Base-by-base conservation (phyloP, 768 basidiomycete genomes). In the Leccinellum albellum region DNA sequence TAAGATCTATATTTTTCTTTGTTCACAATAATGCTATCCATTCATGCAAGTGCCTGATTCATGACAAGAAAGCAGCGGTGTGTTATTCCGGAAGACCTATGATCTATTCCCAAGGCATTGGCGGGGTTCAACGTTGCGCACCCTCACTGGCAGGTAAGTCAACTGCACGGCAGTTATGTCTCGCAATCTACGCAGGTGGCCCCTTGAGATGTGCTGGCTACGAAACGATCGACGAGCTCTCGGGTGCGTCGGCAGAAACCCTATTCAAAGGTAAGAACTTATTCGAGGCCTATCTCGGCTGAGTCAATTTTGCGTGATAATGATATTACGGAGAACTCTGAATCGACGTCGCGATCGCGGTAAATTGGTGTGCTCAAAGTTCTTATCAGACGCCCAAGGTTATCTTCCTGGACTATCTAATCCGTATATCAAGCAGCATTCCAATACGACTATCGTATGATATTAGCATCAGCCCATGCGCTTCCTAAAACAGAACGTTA, bases 121-220 rank as follows among this genome's bases (percentile, higher is more conserved):
- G n/a, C n/a, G n/a, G n/a, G n/a, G n/a, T n/a, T 7, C 54, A 28
- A 24, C 47, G 1, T 50, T 61, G 58, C 44, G 23, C 49, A 48
- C 48, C 35, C 42, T 51, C 21, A n/a, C n/a, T n/a, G n/a, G n/a
- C n/a, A 55, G 15, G 47, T 23, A 35, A 35, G 35, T 37, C 35
- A 37, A 37, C 15, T 17, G 35, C 35, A 15, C 35, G 17, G 35
- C 17, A 17, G 35, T 26, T 24, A 46, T 52, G 52, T 59, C n/a
- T n/a, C n/a, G n/a, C n/a, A n/a, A 9, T 72, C 79, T 23, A 75
- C 76, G 3, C 74, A 83, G 31, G 70, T 74, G 15, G 77, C 76
- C n/a, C n/a, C 4, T 72, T 88, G 32, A 74, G 74, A 46, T 74
- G 72, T 37, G 77, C 79, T 37, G 86, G 86, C 6, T 88, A 86